Evolutionary conservation across 2,329 filamentous ascomycete genomes (phyloP).

Genomic region (Chaetomium olivaceum): DNA sequence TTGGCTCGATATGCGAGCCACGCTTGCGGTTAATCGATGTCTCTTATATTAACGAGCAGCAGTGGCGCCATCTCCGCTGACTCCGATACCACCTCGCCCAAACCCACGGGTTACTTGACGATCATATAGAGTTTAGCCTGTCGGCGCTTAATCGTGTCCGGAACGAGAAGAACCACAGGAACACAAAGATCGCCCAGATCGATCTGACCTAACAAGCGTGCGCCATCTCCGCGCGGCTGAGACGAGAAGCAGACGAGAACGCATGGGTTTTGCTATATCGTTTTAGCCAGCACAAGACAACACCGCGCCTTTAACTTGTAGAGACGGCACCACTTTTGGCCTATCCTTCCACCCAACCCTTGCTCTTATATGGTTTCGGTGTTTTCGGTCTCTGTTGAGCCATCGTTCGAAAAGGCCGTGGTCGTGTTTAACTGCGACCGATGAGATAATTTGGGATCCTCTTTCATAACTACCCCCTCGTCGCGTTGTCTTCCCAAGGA

Average conservation of each 20-base stretch:
- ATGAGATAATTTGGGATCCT: background rate
- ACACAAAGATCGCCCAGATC: constrained; percentile 10
- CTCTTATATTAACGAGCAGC: background rate
- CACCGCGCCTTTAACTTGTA: background rate
- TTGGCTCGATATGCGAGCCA: constrained; percentile 23
- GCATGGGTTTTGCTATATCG: background rate
- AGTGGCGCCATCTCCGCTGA: background rate
- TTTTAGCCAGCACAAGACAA: background rate
- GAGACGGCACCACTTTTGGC: constrained; percentile 28
- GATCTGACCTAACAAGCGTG: background rate
- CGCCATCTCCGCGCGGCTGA: background rate
- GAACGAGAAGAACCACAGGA: background rate
- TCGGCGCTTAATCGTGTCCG: constrained; percentile 1
- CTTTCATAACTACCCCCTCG: background rate
- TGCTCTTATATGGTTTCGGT: constrained; percentile 16
- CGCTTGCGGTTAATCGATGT: constrained; percentile 15
- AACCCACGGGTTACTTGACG: background rate
- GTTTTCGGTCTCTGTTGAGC: background rate
- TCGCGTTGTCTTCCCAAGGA: background rate
- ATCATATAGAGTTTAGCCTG: constrained; percentile 16
- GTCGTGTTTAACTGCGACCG: background rate
- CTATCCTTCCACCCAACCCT: constrained; percentile 6
- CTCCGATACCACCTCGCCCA: background rate
- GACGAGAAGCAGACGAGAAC: background rate
- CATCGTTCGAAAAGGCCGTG: background rate